Base-by-base conservation (phyloP, 441 rosid species). In the Bocquillonia castaneifolia region DNA sequence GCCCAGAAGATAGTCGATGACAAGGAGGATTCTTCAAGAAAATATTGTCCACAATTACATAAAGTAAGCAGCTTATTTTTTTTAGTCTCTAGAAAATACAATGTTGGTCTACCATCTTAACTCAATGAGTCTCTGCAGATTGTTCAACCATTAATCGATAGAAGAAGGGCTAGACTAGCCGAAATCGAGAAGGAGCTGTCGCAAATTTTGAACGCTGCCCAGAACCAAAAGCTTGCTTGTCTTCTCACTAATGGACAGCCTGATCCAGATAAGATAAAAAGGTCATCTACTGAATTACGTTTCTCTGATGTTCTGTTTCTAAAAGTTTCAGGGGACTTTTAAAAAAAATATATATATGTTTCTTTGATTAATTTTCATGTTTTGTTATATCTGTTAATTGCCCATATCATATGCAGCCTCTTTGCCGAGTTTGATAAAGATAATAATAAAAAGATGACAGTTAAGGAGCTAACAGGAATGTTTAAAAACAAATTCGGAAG, bases 171-270 rank as follows among this genome's bases (percentile, higher is more conserved):
- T 14, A 26, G 44, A 34, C 5, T 42, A 22, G 26, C 42, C 2
- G 59, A 63, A 15, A 62, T 61, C 15, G 68, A 62, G 48, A 34
- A 52, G 32, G 42, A 61, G 55, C 29, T 52, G 5, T 34, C 73
- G 3, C 10, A 63, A 10, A 7, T 20, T 8, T 53, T 53, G 10
- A 70, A 29, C 32, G 9, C 51, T 39, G 50, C 59, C 48, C 25
- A 60, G 3, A 69, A 29, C 39, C 37, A 56, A 34, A 63, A 44
- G 22, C 42, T 70, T 63, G 63, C 48, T 13, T 44, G 63, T 25
- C 55, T 70, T 23, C 15, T 70, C 8, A 70, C 74, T 0, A 63
- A 70, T 32, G 74, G 74, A 32, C 63, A 63, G 55, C 74, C 74
- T 7, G 74, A 70, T 34, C 56, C 22, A 1, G 39, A 31, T 15